Percentiles rank a stretch among this genome's conserved stretches.
Evolutionary conservation across 2,329 filamentous ascomycete genomes (phyloP).

Genomic region (Neofusicoccum ribis): DNA sequence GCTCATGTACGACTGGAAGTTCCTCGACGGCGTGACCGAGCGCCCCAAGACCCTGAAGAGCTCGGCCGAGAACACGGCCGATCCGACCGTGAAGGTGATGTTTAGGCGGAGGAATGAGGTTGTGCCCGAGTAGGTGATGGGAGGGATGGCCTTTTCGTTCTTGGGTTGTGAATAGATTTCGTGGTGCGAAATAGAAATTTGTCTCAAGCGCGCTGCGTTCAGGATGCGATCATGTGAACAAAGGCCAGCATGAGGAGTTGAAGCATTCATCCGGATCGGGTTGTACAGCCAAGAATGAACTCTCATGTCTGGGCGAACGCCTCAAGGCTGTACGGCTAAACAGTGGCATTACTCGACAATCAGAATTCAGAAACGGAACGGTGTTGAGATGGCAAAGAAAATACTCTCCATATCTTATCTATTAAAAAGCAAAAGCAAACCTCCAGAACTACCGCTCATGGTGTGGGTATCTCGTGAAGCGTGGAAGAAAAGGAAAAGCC

Average conservation of each 20-base stretch:
- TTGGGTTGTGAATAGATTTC: too few relatives aligned
- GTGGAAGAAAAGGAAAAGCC: neutral
- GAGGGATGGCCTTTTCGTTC: too few relatives aligned
- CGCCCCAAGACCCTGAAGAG: neutral
- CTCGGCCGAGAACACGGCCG: neutral
- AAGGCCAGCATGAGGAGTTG: neutral
- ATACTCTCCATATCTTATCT: neutral
- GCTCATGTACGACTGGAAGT: constrained; percentile 21
- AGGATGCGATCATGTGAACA: too few relatives aligned
- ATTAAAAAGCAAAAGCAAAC: neutral
- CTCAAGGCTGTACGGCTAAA: neutral
- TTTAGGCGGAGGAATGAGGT: neutral
- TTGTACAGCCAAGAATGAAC: too few relatives aligned
- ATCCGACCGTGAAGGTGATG: neutral
- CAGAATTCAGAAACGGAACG: neutral
- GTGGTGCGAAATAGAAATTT: too few relatives aligned
- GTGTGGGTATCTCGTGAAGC: constrained; percentile 9
- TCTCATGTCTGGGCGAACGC: neutral
- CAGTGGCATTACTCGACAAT: too few relatives aligned
- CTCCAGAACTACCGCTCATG: neutral
- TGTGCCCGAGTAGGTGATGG: neutral
- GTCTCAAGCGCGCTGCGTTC: too few relatives aligned
- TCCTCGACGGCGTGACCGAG: neutral
- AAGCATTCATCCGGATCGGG: neutral
- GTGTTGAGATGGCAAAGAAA: neutral